Base-by-base conservation (phyloP, 768 basidiomycete species). In the Trametopsis cervina region DNA sequence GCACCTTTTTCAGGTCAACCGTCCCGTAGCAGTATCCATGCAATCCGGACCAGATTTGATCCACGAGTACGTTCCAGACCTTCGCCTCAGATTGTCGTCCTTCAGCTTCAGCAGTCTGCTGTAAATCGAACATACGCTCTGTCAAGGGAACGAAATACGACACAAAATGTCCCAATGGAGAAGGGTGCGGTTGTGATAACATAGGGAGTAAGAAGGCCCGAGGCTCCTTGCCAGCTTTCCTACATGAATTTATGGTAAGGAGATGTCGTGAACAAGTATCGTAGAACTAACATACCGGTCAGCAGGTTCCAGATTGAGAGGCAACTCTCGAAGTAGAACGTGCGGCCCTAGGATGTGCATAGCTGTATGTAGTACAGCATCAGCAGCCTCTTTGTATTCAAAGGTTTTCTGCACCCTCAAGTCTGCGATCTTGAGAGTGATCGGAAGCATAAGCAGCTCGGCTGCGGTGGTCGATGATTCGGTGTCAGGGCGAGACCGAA, bases 71-170 rank as follows among this genome's bases (percentile, higher is more conserved):
- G 54, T 81, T 87, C 90, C 92, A 99, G 29, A 98, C 83, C 66
- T 98, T 99, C 12, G 86, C 88, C 65, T 98, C 93, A 0, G 87
- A 82, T 43, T 75, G 76, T 29, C 82, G 79, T 11, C 77, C 80
- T 46, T 83, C 84, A 5, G 73, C 69, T 54, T 89, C 88, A 0
- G 91, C 87, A 13, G 76, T 82, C 51, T 87, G 81, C 60, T 94
- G 88, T 29, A 89, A 67, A 59, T 90, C 78, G 60, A 98, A 99
- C 76, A 98, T 84, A 15, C 82, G 75, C 64, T 97, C 94, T 41
- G 93, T 96, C 42, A 98, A 68, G 15, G 95, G 95, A 6, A 98
- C 86, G 56, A 98, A 97, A 64, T 89, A 89, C 2, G 79, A 77
- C 26, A 89, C 75, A 59, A 98, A 99, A 68, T 95, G 94, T 0